Evolutionary conservation across 306 rosid species (phyloP).

Genomic region (Rosa rugosa): DNA sequence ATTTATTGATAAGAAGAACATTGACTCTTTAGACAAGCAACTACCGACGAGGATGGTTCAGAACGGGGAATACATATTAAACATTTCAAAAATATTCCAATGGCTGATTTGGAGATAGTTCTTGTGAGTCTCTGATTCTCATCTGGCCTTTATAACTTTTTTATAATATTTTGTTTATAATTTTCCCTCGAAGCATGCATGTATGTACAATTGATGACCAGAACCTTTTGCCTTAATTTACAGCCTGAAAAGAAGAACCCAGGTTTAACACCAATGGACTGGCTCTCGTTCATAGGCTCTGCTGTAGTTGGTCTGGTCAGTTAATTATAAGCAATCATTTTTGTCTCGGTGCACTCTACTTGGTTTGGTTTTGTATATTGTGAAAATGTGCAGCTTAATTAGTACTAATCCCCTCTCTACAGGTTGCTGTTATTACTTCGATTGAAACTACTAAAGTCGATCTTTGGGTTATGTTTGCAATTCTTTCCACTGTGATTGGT

Average conservation of each 20-base stretch:
- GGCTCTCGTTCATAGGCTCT: constrained; percentile 88
- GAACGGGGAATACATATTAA: constrained; percentile 83
- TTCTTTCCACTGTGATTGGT: constrained; percentile 83
- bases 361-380: constrained; percentile 22
- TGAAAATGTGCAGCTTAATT: constrained; percentile 20
- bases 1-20: constrained; percentile 30
- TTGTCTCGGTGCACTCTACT: not conserved
- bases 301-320: constrained; percentile 94
- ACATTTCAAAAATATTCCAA: constrained; percentile 87
- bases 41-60: constrained; percentile 30
- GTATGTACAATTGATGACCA: constrained; percentile 22
- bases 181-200: constrained; percentile 12
- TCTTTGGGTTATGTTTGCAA: constrained; percentile 76
- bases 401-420: constrained; percentile 14
- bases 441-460: constrained; percentile 83
- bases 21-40: constrained; percentile 57
- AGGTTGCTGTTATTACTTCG: constrained; percentile 89
- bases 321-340: constrained; percentile 14
- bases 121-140: constrained; percentile 58
- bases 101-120: constrained; percentile 98
- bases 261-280: constrained; percentile 98
- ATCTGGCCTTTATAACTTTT: not conserved
- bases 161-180: not conserved
- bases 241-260: constrained; percentile 99
- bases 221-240: constrained; percentile 22